Conservation (phyloP, 495 filamentous ascomycete genomes). For the Penicillium egyptiacum region DNA sequence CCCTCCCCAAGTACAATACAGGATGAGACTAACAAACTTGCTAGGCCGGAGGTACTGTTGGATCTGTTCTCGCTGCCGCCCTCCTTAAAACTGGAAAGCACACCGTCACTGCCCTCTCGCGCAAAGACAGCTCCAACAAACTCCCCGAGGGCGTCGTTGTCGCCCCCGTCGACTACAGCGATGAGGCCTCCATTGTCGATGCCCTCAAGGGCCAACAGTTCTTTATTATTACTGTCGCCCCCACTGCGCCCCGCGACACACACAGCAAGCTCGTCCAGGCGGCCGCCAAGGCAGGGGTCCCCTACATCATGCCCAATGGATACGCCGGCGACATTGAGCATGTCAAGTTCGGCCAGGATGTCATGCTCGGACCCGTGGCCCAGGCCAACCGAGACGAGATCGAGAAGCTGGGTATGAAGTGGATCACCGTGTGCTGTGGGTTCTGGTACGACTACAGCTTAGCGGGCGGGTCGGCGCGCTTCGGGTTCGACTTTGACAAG, state of each 20-base stretch:
- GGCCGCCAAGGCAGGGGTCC: conserved; percentile 60
- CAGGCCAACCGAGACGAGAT: conserved; percentile 35
- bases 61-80: conserved; percentile 50
- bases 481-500: conserved; percentile 52
- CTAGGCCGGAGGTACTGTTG: conserved; percentile 61
- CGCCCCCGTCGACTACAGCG: conserved; percentile 49
- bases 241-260: conserved; percentile 43
- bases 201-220: conserved; percentile 56
- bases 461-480: conserved; percentile 28
- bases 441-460: conserved; percentile 59
- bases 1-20: conserved; percentile 3
- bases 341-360: conserved; percentile 21
- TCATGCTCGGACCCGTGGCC: conserved; percentile 17
- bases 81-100: conserved; percentile 54
- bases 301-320: conserved; percentile 63
- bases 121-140: conserved; percentile 42
- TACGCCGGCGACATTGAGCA: conserved; percentile 46
- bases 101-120: conserved; percentile 55
- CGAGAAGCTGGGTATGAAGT: conserved; percentile 46
- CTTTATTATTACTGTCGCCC: conserved; percentile 59
- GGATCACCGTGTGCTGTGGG: conserved; percentile 50
- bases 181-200: conserved; percentile 44
- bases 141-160: conserved; percentile 47
- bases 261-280: conserved; percentile 58
- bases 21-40: conserved; percentile 13